Percentiles rank a stretch among this genome's conserved stretches.
phyloP scores from a whole-genome alignment of 2,329 filamentous ascomycete genomes.

The Colletotrichum nymphaeae region DNA sequence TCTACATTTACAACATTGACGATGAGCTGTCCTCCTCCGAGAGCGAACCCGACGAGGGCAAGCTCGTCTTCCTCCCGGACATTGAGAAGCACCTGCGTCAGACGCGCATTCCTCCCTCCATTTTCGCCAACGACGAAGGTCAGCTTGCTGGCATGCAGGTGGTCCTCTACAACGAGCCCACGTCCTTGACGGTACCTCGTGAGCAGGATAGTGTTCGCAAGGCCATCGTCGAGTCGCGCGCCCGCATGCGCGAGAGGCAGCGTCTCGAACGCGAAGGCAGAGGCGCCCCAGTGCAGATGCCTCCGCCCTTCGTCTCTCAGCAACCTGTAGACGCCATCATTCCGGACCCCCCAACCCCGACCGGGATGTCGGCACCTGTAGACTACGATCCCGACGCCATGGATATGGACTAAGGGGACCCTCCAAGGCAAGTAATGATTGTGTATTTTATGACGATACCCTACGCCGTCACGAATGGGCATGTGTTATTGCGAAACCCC shows the following conservation, averaged over 20 bases:
- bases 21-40: conserved; percentile 79
- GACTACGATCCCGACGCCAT: conserved; percentile 70
- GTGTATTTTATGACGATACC: conserved; percentile 7
- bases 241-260: conserved; percentile 72
- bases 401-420: conserved; percentile 68
- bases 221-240: conserved; percentile 84
- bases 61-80: conserved; percentile 84
- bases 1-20: conserved; percentile 93
- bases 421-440: conserved; percentile 10
- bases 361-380: background rate
- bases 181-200: conserved; percentile 79
- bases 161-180: conserved; percentile 86
- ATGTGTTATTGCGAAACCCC: background rate
- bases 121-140: conserved; percentile 69
- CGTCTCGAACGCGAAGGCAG: conserved; percentile 41
- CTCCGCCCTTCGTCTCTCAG: conserved; percentile 24
- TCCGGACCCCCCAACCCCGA: conserved; percentile 24
- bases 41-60: conserved; percentile 67
- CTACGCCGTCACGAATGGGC: conserved; percentile 2
- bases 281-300: conserved; percentile 35
- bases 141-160: conserved; percentile 75
- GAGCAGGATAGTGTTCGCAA: conserved; percentile 83
- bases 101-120: conserved; percentile 75
- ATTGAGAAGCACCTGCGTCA: conserved; percentile 83
- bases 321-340: conserved; percentile 16